phyloP scores from a whole-genome alignment of 352 stramenopile species.

The Phytophthora capsici region DNA sequence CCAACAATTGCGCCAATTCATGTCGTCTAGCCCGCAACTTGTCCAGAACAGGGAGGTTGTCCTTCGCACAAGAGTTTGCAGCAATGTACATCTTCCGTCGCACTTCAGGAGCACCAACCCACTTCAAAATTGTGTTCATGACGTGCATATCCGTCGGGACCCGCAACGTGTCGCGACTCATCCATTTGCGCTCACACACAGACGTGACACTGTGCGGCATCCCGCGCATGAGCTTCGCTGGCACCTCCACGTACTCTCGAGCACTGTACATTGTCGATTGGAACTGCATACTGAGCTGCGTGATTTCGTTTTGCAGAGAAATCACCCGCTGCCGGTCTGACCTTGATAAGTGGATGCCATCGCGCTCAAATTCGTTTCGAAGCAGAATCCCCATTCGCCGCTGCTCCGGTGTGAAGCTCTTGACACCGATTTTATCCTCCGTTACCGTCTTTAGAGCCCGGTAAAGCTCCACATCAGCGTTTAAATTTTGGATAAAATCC shows the following conservation, averaged over 20 bases:
- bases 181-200: constrained; percentile 71
- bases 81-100: constrained; percentile 92
- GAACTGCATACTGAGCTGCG: constrained; percentile 88
- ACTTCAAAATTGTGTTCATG: constrained; percentile 93
- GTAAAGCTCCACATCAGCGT: constrained; percentile 93
- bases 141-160: constrained; percentile 89
- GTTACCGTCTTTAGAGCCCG: constrained; percentile 77
- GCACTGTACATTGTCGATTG: constrained; percentile 82
- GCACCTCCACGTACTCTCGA: constrained; percentile 72
- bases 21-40: constrained; percentile 88
- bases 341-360: constrained; percentile 94
- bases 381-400: constrained; percentile 89
- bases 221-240: constrained; percentile 51
- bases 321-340: constrained; percentile 82
- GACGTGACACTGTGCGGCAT: constrained; percentile 68
- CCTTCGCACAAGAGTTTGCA: constrained; percentile 81
- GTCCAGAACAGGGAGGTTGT: constrained; percentile 85
- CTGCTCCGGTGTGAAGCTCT: constrained; percentile 89
- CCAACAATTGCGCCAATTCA: constrained; percentile 86
- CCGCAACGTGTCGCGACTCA: constrained; percentile 61
- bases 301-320: constrained; percentile 89
- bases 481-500: constrained; percentile 95
- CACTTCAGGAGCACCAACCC: constrained; percentile 75
- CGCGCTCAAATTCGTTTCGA: constrained; percentile 94
- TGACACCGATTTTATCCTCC: constrained; percentile 56